Evolutionary conservation across 192 early-diverging fungal species (phyloP).

Genomic region (Rhizoclosmatium globosum): DNA sequence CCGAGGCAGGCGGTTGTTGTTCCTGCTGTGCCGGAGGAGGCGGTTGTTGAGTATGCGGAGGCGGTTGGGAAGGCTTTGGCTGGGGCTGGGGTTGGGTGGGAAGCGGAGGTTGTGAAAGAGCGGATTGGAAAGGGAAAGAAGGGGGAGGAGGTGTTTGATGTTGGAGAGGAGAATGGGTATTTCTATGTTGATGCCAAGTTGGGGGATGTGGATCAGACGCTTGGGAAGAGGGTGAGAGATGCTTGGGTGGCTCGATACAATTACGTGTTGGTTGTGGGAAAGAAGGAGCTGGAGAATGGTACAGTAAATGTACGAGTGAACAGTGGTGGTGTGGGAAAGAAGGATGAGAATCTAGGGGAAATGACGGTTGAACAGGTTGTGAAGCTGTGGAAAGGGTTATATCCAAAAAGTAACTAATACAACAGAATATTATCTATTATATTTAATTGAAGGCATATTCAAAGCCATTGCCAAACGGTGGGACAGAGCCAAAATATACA

Average conservation of each 20-base stretch:
- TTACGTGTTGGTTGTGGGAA: constrained; percentile 87
- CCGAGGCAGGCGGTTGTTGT: constrained; percentile 90
- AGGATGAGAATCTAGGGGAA: constrained; percentile 24
- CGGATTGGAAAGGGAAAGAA: constrained; percentile 49
- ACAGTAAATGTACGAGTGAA: constrained; percentile 77
- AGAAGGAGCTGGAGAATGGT: constrained; percentile 73
- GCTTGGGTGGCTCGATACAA: constrained; percentile 87
- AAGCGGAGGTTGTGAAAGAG: constrained; percentile 38
- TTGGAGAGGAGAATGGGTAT: constrained; percentile 44
- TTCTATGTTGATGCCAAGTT: constrained; percentile 68
- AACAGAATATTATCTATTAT: not conserved
- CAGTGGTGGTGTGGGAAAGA: not conserved
- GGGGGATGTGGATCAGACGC: constrained; percentile 73
- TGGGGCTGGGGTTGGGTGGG: constrained; percentile 27
- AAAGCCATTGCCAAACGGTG: not conserved
- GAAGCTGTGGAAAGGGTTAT: constrained; percentile 22
- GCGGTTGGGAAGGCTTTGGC: constrained; percentile 49
- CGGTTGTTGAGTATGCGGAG: constrained; percentile 72
- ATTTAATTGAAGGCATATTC: not conserved
- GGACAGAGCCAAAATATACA: too few species aligned
- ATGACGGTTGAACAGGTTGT: constrained; percentile 23
- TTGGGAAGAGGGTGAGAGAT: constrained; percentile 81
- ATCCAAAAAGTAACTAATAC: constrained; percentile 13
- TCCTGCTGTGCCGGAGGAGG: constrained; percentile 64
- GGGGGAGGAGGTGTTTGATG: too few species aligned